Evolutionary conservation across 75 land plant genomes (phyloP), one percentile per base, ranked within the genome.

Genomic region (Isoetes taiwanensis): DNA sequence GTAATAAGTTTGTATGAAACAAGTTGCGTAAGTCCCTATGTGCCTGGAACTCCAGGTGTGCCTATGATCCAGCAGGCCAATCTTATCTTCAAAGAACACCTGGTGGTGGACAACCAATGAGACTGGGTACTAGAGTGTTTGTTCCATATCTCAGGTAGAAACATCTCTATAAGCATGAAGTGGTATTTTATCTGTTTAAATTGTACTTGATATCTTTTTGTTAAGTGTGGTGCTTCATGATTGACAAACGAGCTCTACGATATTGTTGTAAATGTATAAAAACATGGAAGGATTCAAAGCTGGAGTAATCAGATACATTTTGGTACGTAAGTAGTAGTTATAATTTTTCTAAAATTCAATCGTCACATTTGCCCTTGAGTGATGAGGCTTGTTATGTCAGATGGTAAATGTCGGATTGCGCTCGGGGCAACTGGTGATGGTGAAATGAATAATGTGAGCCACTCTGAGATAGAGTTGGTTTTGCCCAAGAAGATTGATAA

Each of bases 401-500:
- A 91, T 76, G 97, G 95, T 12, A 68, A 77, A 0, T 91, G 88
- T 43, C 64, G 66, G 48, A 76, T 87, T 10, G 71, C 74, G 0
- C 65, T 87, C 3, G 91, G 86, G 14, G 43, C 72, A 1, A 63
- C 79, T 40, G 87, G 84, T 20, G 64, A 66, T 38, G 94, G 94
- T 21, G 89, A 91, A n/a, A 62, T 64, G 3, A 30, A 86, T 1
- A 72, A 64, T 1, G 80, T 56, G 40, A 54, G 54, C 25, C 74
- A 79, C 16, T 61, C 64, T n/a, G 97, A 91, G 2, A 62, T 91
- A 41, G 94, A 86, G 63, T 53, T 79, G 30, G 76, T 91, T 6
- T 34, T 56, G 23, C 97, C 94, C 17, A 80, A 74, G 74, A 91
- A 91, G 58, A 41, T 62, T 0, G 97, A 91, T 61, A 83, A 66